Base-by-base conservation (phyloP, 352 stramenopile species). In the Phytopythium boreale region DNA sequence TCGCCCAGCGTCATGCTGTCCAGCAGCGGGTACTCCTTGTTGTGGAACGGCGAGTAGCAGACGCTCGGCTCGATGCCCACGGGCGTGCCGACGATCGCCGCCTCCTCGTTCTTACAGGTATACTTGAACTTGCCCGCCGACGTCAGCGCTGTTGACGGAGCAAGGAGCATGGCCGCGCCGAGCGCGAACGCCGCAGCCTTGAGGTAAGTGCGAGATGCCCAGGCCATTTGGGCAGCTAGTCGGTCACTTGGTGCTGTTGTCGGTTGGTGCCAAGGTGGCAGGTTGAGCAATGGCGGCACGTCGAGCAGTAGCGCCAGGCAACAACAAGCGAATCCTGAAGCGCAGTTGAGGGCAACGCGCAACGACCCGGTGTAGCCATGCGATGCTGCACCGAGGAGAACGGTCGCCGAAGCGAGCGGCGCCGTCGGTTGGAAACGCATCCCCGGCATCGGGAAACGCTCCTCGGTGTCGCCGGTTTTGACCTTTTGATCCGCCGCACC, bases 31-130 rank as follows among this genome's bases (percentile, higher is more conserved):
- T 95, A 95, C 63, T 89, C 70, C 0, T 68, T 19, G 61, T 89
- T 85, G 63, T 95, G 84, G 62, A 93, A 89, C 20, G 84, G 84
- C 2, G 81, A 89, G 66, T 95, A 93, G 75, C 84, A 93, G 4
- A 71, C 75, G 3, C 77, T 79, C 6, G 68, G 77, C 4, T 76
- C 64, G 53, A 84, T 69, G 4, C 58, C 51, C 2, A 68, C 43
- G 14, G 47, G 36, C 51, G 67, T 66, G 19, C 59, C n/a, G 3
- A 20, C 36, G 43, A 49, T 22, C 20, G 10, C 7, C 17, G 31
- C 8, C 55, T 60, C 26, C 2, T 36, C n/a, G 15, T 29, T n/a
- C 9, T 27, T 36, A 11, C n/a, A 50, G 4, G 0, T 3, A 20
- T 60, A 60, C 11, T 60, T 22, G 53, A 24, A 37, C 0, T 20